Evolutionary conservation across 106 monocot species (phyloP).

Genomic region (Allium fistulosum): DNA sequence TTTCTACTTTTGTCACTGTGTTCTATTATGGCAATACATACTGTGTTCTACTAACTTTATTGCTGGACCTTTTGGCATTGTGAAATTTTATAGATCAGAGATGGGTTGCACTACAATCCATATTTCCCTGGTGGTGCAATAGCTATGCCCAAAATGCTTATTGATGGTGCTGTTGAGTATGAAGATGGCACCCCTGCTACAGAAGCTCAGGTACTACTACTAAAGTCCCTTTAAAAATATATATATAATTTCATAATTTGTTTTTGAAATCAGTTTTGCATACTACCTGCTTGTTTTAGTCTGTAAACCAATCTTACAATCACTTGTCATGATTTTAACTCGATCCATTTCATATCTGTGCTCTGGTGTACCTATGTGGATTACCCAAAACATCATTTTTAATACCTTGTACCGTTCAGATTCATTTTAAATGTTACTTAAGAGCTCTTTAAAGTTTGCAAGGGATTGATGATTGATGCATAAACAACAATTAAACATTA

Average conservation of each 20-base stretch:
- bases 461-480: too few species aligned
- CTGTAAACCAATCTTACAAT: too few species aligned
- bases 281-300: background rate
- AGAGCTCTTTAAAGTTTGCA: too few species aligned
- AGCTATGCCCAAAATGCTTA: constrained; percentile 98
- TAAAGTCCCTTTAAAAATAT: background rate
- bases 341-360: too few species aligned
- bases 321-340: too few species aligned
- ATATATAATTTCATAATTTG: background rate
- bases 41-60: background rate
- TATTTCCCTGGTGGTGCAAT: constrained; percentile 98
- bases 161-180: constrained; percentile 89
- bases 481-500: too few species aligned
- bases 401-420: too few species aligned
- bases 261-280: background rate
- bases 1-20: background rate
- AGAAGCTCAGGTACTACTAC: constrained; percentile 72
- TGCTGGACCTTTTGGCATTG: background rate
- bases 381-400: too few species aligned
- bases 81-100: constrained; percentile 47
- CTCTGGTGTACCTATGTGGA: too few species aligned
- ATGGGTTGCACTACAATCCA: constrained; percentile 88
- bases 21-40: too few species aligned
- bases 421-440: too few species aligned
- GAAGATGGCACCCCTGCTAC: constrained; percentile 90